Percentiles rank a stretch among this genome's conserved stretches.
Evolutionary conservation across 177 flowering plant genomes (phyloP).

Genomic region (Tripterygium wilfordii): DNA sequence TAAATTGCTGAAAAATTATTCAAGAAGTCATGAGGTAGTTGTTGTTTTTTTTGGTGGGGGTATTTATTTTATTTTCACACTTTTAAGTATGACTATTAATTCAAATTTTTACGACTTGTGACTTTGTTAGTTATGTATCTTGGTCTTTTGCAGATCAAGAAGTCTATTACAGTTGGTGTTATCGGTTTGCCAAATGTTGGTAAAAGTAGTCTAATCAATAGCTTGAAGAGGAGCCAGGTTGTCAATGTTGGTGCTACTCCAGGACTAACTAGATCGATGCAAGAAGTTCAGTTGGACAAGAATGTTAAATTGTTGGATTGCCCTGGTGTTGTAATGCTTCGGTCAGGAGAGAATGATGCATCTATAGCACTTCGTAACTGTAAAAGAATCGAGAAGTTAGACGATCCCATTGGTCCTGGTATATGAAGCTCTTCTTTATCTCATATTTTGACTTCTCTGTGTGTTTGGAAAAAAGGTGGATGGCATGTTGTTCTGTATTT

Average conservation of each 20-base stretch:
- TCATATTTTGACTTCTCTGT: neutral
- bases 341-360: conserved; percentile 59
- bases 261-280: conserved; percentile 92
- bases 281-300: conserved; percentile 94
- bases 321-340: conserved; percentile 96
- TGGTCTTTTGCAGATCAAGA: conserved; percentile 63
- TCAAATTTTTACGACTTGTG: too few relatives aligned
- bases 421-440: conserved; percentile 3
- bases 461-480: neutral
- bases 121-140: too few relatives aligned
- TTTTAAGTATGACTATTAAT: too few relatives aligned
- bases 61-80: neutral
- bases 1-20: conserved; percentile 85
- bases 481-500: too few relatives aligned
- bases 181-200: conserved; percentile 98
- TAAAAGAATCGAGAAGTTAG: conserved; percentile 92
- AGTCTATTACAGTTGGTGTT: conserved; percentile 87
- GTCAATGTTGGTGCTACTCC: conserved; percentile 97
- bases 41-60: neutral
- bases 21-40: conserved; percentile 89
- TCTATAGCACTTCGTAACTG: conserved; percentile 87
- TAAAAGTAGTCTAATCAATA: conserved; percentile 93
- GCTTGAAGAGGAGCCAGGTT: conserved; percentile 85
- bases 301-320: conserved; percentile 92
- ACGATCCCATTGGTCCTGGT: conserved; percentile 90